A percentile compares a stretch with the other conserved stretches of the same genome.
phyloP scores from a whole-genome alignment of 768 basidiomycete genomes.

The Agaricus blazei region DNA sequence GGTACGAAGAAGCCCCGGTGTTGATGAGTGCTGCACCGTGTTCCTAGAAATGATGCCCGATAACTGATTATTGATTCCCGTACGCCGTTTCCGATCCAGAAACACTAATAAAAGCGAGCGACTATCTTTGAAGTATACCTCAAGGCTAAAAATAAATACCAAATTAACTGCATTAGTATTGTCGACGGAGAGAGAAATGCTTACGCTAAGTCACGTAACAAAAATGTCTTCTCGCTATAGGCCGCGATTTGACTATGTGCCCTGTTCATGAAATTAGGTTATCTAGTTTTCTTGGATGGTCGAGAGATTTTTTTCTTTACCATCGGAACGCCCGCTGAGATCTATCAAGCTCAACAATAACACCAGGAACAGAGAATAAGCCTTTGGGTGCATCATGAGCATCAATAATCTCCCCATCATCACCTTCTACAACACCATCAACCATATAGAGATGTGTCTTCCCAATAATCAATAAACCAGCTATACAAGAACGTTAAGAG shows the following conservation, averaged over 20 bases:
- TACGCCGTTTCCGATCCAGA: constrained; percentile 58
- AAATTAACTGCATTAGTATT: not conserved
- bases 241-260: constrained; percentile 71
- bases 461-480: constrained; percentile 86
- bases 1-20: constrained; percentile 49
- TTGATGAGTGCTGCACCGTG: constrained; percentile 34
- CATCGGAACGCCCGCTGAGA: constrained; percentile 80
- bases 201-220: constrained; percentile 90
- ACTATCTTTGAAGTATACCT: constrained; percentile 92
- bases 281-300: not conserved
- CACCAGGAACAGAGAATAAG: constrained; percentile 81
- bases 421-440: constrained; percentile 82
- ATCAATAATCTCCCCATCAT: constrained; percentile 86
- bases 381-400: constrained; percentile 80
- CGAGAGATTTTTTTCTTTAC: constrained; percentile 32
- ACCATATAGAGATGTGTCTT: constrained; percentile 84
- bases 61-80: constrained; percentile 52
- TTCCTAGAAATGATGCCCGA: constrained; percentile 39
- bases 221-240: constrained; percentile 76
- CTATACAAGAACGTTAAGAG: constrained; percentile 28
- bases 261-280: constrained; percentile 36
- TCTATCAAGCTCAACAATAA: constrained; percentile 73
- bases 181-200: constrained; percentile 21
- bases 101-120: constrained; percentile 84
- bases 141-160: constrained; percentile 46